phyloP scores from a whole-genome alignment of 2,329 filamentous ascomycete species.

The Cladosporium colombiae region DNA sequence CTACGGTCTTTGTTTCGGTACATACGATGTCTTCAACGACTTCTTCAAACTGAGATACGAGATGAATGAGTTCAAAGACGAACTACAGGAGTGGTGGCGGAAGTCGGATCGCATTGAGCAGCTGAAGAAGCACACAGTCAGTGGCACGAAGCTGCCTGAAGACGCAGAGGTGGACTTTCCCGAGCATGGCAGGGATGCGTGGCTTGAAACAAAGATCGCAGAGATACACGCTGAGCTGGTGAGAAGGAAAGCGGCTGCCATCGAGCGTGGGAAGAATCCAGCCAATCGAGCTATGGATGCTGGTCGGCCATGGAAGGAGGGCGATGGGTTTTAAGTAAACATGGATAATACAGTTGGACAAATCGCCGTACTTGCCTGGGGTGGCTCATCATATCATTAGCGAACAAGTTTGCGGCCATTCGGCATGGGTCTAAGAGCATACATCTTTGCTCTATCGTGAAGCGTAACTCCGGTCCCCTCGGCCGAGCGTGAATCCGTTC shows the following conservation, averaged over 20 bases:
- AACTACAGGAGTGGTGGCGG: slow-evolving; percentile 47
- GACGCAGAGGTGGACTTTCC: slow-evolving; percentile 38
- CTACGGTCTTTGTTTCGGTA: slow-evolving; percentile 63
- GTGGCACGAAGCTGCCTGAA: slow-evolving; percentile 42
- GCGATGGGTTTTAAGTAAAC: slow-evolving; percentile 47
- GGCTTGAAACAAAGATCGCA: slow-evolving; percentile 48
- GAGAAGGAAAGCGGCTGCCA: slow-evolving; percentile 46
- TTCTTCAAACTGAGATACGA: slow-evolving; percentile 51
- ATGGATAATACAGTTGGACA: not conserved
- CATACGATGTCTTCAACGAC: slow-evolving; percentile 49
- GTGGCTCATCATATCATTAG: not conserved
- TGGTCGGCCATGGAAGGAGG: slow-evolving; percentile 57
- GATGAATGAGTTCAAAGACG: slow-evolving; percentile 43
- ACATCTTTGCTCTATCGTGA: not conserved
- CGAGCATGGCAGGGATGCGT: slow-evolving; percentile 45
- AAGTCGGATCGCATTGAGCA: slow-evolving; percentile 41
- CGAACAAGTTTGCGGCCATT: not conserved
- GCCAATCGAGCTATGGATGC: slow-evolving; percentile 53
- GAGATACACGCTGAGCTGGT: slow-evolving; percentile 47
- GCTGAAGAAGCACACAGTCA: slow-evolving; percentile 41
- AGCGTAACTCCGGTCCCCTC: not conserved
- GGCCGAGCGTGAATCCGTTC: not conserved
- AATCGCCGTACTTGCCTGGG: not conserved
- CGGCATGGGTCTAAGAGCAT: not conserved
- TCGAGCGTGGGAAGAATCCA: slow-evolving; percentile 54